phyloP scores from a whole-genome alignment of 352 stramenopile species.

The Globisporangium megalacanthum region DNA sequence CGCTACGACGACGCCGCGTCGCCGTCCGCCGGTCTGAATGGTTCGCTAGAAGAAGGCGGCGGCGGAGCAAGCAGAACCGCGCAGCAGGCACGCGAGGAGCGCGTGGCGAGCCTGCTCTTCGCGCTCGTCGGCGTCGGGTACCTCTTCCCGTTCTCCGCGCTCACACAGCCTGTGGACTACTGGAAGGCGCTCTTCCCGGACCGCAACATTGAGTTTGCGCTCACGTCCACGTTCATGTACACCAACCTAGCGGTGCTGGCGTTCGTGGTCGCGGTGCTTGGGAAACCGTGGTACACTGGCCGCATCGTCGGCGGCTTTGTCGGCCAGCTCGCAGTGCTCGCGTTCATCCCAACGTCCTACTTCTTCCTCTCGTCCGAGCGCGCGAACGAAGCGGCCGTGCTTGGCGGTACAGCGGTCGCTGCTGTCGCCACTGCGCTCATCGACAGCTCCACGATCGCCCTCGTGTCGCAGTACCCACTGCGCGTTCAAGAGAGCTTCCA shows the following conservation, averaged over 20 bases:
- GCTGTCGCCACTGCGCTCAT: constrained; percentile 79
- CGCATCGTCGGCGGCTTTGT: constrained; percentile 78
- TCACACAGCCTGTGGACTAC: constrained; percentile 88
- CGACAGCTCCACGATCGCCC: constrained; percentile 76
- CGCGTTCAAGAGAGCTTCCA: constrained; percentile 80
- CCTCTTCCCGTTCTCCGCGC: constrained; percentile 83
- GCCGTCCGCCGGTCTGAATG: not conserved
- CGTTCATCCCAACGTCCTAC: constrained; percentile 74
- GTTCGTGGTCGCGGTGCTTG: constrained; percentile 57
- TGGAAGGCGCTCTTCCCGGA: constrained; percentile 83
- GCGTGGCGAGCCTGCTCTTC: constrained; percentile 54
- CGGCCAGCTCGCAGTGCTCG: constrained; percentile 63
- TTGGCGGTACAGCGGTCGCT: constrained; percentile 55
- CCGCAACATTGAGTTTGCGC: constrained; percentile 83
- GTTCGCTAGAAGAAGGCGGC: not conserved
- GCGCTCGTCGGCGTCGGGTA: constrained; percentile 74
- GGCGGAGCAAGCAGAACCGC: not conserved
- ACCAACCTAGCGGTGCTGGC: constrained; percentile 67
- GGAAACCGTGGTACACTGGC: constrained; percentile 58
- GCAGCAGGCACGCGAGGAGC: constrained; percentile 42
- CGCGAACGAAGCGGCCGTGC: constrained; percentile 56
- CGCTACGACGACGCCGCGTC: constrained; percentile 21
- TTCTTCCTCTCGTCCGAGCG: constrained; percentile 64
- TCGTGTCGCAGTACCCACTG: constrained; percentile 76
- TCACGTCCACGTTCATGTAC: constrained; percentile 84